A percentile compares a stretch with the other conserved stretches of the same genome.
These are phyloP conservation scores for Glomus cerebriforme DNA, from an alignment of 192 early-diverging fungal genomes.

Conservation along the genomic window DNA sequence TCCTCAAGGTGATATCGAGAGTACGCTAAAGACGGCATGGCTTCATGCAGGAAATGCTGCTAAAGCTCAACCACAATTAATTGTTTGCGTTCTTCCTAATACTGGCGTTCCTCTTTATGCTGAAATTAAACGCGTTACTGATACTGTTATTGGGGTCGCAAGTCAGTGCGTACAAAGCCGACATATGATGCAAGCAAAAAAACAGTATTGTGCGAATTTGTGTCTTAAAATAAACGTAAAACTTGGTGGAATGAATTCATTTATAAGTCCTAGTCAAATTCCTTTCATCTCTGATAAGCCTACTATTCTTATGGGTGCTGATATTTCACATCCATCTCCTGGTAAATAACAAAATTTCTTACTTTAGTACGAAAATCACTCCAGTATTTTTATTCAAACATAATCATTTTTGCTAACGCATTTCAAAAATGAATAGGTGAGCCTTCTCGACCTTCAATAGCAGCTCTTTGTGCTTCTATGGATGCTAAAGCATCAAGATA, in stretches of 20 bases:
- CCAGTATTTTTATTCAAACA: no score
- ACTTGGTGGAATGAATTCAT: conserved; percentile 87
- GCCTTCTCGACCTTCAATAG: conserved; percentile 62
- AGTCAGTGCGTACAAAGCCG: conserved; percentile 91
- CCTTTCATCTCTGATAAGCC: conserved; percentile 71
- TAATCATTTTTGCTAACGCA: background rate
- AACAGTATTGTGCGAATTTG: conserved; percentile 95
- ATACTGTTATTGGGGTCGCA: conserved; percentile 85
- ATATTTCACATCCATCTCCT: conserved; percentile 85
- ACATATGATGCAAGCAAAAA: conserved; percentile 71
- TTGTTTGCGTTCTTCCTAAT: conserved; percentile 83
- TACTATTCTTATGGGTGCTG: conserved; percentile 90
- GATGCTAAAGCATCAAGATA: conserved; percentile 66
- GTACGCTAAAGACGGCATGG: conserved; percentile 68
- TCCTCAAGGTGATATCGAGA: conserved; percentile 72
- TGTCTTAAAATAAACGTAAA: conserved; percentile 94
- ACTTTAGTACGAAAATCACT: conserved; percentile 26
- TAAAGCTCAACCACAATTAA: conserved; percentile 71
- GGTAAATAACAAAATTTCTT: conserved; percentile 48
- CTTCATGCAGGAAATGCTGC: conserved; percentile 67
- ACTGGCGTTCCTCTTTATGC: conserved; percentile 77
- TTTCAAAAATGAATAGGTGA: background rate
- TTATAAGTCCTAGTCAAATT: conserved; percentile 58
- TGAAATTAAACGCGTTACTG: conserved; percentile 83
- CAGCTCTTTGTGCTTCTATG: conserved; percentile 72